Evolutionary conservation across 23 red algal species (phyloP).

Genomic region (Gracilariopsis chorda): DNA sequence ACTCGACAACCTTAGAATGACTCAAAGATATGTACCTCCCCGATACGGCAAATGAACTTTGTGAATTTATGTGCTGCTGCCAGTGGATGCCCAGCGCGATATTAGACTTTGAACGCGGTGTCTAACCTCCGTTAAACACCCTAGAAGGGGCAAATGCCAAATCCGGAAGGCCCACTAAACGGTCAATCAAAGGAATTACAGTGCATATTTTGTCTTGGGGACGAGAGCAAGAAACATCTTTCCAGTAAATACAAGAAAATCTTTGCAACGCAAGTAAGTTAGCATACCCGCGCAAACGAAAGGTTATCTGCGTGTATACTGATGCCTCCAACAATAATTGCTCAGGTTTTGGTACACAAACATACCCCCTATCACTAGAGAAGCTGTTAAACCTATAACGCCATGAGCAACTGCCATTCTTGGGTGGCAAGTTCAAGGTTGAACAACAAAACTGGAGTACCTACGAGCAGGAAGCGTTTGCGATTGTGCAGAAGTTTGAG

Average conservation of each 20-base stretch:
- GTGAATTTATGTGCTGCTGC: background rate
- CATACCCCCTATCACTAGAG: background rate
- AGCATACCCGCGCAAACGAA: background rate
- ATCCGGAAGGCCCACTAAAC: background rate
- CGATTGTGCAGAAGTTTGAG: background rate
- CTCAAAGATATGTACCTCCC: background rate
- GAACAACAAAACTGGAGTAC: background rate
- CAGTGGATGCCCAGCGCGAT: background rate
- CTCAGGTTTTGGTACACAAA: background rate
- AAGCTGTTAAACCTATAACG: background rate
- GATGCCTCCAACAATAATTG: no score
- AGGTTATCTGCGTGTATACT: no score
- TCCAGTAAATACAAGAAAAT: background rate
- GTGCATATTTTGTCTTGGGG: background rate
- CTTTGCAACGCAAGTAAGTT: background rate
- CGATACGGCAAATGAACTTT: background rate
- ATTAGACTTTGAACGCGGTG: background rate
- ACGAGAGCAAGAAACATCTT: background rate
- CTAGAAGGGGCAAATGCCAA: conserved; percentile 1
- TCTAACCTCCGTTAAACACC: background rate
- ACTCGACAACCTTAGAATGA: background rate
- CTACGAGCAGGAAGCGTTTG: no score
- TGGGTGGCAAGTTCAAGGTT: background rate
- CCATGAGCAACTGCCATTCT: conserved; percentile 5
- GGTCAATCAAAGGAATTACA: background rate